phyloP scores from a whole-genome alignment of 805 yeast species.

The Candida peoriensis region DNA sequence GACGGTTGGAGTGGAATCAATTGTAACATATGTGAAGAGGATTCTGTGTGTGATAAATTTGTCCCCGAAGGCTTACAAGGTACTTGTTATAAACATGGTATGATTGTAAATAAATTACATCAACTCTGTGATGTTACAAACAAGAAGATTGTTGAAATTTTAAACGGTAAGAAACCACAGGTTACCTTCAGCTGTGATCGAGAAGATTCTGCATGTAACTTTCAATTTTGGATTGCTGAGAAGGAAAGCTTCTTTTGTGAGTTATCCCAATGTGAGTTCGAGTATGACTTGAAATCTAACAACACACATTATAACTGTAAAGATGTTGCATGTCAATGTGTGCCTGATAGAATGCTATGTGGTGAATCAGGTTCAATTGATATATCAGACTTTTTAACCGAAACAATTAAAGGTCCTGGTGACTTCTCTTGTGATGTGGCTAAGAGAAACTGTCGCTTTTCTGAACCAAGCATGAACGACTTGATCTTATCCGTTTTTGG shows the following conservation, averaged over 20 bases:
- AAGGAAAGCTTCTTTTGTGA: slow-evolving; percentile 89
- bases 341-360: slow-evolving; percentile 90
- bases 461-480: slow-evolving; percentile 96
- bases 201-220: slow-evolving; percentile 62
- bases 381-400: slow-evolving; percentile 85
- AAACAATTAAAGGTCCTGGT: slow-evolving; percentile 91
- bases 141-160: slow-evolving; percentile 72
- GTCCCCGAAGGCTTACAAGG: slow-evolving; percentile 85
- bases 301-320: slow-evolving; percentile 75
- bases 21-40: slow-evolving; percentile 78
- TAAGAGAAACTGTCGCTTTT: slow-evolving; percentile 62
- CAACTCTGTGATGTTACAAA: slow-evolving; percentile 96
- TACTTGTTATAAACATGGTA: slow-evolving; percentile 84
- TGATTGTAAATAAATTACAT: slow-evolving; percentile 71
- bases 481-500: slow-evolving; percentile 88
- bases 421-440: slow-evolving; percentile 75
- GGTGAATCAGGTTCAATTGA: slow-evolving; percentile 94
- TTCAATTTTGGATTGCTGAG: slow-evolving; percentile 95
- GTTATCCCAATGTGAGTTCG: slow-evolving; percentile 64
- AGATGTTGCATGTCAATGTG: slow-evolving; percentile 76
- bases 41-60: slow-evolving; percentile 75
- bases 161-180: slow-evolving; percentile 80
- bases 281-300: slow-evolving; percentile 57
- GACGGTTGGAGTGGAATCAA: slow-evolving; percentile 94
- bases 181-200: slow-evolving; percentile 87